Evolutionary conservation across 1,284 basidiomycete species (phyloP).

Genomic region (Farysia itapuensis): DNA sequence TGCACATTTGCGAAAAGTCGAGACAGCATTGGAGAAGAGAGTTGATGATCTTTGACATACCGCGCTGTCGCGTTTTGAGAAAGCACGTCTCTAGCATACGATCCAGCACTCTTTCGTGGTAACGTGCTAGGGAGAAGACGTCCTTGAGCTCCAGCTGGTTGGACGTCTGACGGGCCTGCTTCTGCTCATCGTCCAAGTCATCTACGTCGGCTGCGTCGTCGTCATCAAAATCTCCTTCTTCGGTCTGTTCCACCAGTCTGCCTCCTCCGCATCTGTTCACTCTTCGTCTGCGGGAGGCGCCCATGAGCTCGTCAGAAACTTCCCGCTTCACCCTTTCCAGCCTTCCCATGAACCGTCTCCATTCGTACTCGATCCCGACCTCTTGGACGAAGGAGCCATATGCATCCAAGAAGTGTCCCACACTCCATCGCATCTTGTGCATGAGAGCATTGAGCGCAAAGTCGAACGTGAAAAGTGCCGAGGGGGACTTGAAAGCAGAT

Average conservation of each 20-base stretch:
- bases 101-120: slow-evolving; percentile 42
- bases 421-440: slow-evolving; percentile 23
- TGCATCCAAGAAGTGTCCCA: slow-evolving; percentile 15
- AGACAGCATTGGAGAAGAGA: slow-evolving; percentile 20
- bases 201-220: slow-evolving; percentile 5
- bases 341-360: slow-evolving; percentile 22
- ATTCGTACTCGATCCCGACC: slow-evolving; percentile 23
- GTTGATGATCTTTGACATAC: slow-evolving; percentile 12
- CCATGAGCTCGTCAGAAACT: slow-evolving; percentile 14
- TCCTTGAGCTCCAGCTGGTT: slow-evolving; percentile 40
- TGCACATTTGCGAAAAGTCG: slow-evolving; percentile 30
- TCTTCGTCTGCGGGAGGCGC: background rate
- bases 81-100: slow-evolving; percentile 40
- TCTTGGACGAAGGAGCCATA: slow-evolving; percentile 24
- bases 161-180: slow-evolving; percentile 10
- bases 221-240: slow-evolving; percentile 2
- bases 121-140: slow-evolving; percentile 42
- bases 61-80: slow-evolving; percentile 25
- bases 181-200: slow-evolving; percentile 25
- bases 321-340: slow-evolving; percentile 15
- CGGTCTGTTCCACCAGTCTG: background rate
- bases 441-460: slow-evolving; percentile 8
- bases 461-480: slow-evolving; percentile 22
- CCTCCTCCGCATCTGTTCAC: too few relatives aligned
- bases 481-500: slow-evolving; percentile 15